Conservation (phyloP, 805 yeast genomes). For the Starmera pachycereana region DNA sequence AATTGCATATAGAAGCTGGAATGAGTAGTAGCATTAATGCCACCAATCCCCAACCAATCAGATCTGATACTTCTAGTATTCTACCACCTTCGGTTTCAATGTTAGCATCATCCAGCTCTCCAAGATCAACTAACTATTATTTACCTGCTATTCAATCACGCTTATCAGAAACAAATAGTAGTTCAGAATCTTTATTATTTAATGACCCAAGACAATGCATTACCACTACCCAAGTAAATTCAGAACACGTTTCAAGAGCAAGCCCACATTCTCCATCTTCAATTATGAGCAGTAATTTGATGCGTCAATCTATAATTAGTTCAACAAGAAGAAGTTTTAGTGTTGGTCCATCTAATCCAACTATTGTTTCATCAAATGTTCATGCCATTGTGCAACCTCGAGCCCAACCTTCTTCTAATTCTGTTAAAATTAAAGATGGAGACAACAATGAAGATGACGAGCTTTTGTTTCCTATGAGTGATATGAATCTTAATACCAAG, state of each 20-base stretch:
- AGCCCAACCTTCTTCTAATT: neutral
- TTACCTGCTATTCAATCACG: slow-evolving; percentile 21
- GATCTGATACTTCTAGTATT: no score
- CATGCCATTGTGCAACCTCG: slow-evolving; percentile 20
- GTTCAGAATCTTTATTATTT: slow-evolving; percentile 13
- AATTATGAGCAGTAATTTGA: neutral
- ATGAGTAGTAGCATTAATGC: no score
- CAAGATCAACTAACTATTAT: slow-evolving; percentile 20
- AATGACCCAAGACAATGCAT: slow-evolving; percentile 2
- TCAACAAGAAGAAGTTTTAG: slow-evolving; percentile 7
- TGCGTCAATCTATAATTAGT: slow-evolving; percentile 2
- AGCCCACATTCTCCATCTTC: slow-evolving; percentile 15
- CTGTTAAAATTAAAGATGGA: slow-evolving; percentile 18
- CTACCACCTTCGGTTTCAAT: slow-evolving; percentile 12
- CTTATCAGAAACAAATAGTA: slow-evolving; percentile 15
- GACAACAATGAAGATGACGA: slow-evolving; percentile 53
- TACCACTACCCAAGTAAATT: slow-evolving; percentile 1
- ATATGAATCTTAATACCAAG: slow-evolving; percentile 37
- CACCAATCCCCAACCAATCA: no score
- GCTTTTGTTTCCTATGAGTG: slow-evolving; percentile 62
- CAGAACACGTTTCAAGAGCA: slow-evolving; percentile 5
- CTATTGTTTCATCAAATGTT: slow-evolving; percentile 20
- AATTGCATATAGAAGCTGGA: no score
- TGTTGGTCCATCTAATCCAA: slow-evolving; percentile 22
- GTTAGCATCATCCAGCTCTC: slow-evolving; percentile 12